A percentile compares a stretch with the other conserved stretches of the same genome.
Evolutionary conservation across 2,329 filamentous ascomycete species (phyloP).

Genomic region (Pseudogymnoascus destructans): DNA sequence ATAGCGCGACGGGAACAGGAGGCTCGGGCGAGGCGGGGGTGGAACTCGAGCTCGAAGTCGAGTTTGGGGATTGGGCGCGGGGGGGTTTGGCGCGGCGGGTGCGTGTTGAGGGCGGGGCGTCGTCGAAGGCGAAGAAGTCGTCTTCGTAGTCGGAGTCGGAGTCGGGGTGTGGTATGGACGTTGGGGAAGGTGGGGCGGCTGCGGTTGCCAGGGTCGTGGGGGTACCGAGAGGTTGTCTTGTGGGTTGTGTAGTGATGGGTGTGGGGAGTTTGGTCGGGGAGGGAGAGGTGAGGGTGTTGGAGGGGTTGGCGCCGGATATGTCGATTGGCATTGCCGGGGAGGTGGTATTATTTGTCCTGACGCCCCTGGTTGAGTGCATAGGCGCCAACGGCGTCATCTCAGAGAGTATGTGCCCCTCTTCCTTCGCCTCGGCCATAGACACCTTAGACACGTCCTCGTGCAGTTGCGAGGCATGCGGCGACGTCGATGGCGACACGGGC

Average conservation of each 20-base stretch:
- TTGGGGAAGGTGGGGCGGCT: neutral
- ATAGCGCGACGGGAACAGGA: slow-evolving; percentile 8
- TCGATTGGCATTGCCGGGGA: neutral
- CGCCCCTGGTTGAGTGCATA: neutral
- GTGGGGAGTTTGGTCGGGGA: neutral
- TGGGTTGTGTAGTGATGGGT: neutral
- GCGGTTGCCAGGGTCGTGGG: neutral
- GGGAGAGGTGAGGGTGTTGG: neutral
- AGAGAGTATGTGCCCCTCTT: neutral
- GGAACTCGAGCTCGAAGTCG: neutral
- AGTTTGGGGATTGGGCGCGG: neutral
- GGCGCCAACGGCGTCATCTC: slow-evolving; percentile 1
- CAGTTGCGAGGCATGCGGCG: neutral
- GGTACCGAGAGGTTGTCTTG: neutral
- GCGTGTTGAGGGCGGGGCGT: neutral
- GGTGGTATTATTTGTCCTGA: neutral
- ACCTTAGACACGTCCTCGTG: neutral
- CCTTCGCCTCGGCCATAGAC: neutral
- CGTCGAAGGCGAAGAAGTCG: neutral
- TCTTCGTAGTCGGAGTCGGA: neutral
- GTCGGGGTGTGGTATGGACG: neutral
- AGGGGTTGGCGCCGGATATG: neutral
- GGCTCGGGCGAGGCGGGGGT: neutral
- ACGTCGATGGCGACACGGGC: neutral
- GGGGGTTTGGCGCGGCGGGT: neutral